Evolutionary conservation across 306 rosid species (phyloP), one percentile per base, ranked within the genome.

Genomic region (Cicer arietinum): DNA sequence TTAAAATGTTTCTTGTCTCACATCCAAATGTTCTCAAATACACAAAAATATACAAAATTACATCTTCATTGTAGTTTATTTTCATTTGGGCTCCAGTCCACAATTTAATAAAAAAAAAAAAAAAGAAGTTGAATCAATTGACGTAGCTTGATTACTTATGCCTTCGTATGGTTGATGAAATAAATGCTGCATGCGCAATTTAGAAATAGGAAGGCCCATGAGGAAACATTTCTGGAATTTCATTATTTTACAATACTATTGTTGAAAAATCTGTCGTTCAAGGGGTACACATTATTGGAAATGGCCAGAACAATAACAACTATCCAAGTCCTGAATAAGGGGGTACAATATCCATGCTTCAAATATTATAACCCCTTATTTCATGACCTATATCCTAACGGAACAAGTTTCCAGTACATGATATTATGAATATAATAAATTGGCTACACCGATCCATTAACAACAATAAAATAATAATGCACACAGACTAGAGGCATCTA

Each of bases 391-490:
- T 69, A 45, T 71, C 71, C 77, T 59, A 74, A 35, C 53, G 75
- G 76, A 70, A 63, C 87, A 71, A 62, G 81, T 64, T 74, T 68
- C 77, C 61, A 60, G 53, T 37, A 67, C 60, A 43, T 48, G 78
- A 76, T 66, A 76, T 40, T 40, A 69, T 22, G 82, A 69, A 59
- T 74, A 71, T 48, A 79, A 70, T 13, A 53, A 52, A 68, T 57
- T 67, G 75, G 84, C 91, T 80, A 77, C 82, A 79, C 75, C 75
- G 82, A 84, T 73, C 80, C 75, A 77, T 67, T 67, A 69, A 79
- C 52, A 73, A 62, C 74, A 65, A 64, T 10, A 65, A 76, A 41
- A 73, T 30, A 79, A 69, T 44, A 67, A 60, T 64, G 80, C 83
- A 86, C 82, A 67, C 41, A 72, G 74, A 70, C 25, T 70, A 75